Evolutionary conservation across 129 eudicot genomes (phyloP).

Genomic region (Helianthus annuus): DNA sequence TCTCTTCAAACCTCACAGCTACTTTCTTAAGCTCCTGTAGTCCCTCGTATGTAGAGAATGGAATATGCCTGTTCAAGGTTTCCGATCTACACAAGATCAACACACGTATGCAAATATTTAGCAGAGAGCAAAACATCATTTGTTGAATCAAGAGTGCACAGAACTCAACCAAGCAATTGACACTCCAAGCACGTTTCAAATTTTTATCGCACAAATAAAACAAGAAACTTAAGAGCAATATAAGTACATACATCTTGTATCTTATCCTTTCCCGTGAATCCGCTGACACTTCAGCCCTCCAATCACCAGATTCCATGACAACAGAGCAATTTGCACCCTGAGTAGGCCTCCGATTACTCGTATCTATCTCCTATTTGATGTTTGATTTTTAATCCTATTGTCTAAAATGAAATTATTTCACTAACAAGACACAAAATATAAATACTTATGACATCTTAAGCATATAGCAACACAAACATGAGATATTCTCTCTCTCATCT

Average conservation of each 20-base stretch:
- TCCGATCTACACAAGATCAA: conserved; percentile 47
- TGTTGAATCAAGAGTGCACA: too few relatives aligned
- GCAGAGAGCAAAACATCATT: not conserved
- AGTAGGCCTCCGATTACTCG: conserved; percentile 53
- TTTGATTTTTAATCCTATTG: not conserved
- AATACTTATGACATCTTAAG: too few relatives aligned
- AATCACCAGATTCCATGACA: conserved; percentile 41
- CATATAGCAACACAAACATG: too few relatives aligned
- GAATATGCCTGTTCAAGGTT: conserved; percentile 68
- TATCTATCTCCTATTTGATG: conserved; percentile 42
- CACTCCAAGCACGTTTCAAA: not conserved
- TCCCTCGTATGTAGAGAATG: conserved; percentile 72
- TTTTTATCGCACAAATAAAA: not conserved
- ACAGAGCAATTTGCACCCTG: conserved; percentile 32
- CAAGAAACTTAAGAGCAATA: conserved; percentile 1
- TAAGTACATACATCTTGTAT: conserved; percentile 21
- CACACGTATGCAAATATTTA: not conserved
- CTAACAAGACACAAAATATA: too few relatives aligned
- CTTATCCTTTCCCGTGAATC: conserved; percentile 55
- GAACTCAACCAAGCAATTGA: too few relatives aligned
- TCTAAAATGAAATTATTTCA: not conserved
- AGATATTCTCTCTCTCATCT: too few relatives aligned
- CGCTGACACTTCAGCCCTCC: conserved; percentile 55
- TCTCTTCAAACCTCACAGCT: conserved; percentile 72
- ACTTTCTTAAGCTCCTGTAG: conserved; percentile 58